A percentile compares a stretch with the other conserved stretches of the same genome.
These are phyloP conservation scores for Noccaea caerulescens DNA, from an alignment of 345 rosid genomes.

Conservation along the genomic window DNA sequence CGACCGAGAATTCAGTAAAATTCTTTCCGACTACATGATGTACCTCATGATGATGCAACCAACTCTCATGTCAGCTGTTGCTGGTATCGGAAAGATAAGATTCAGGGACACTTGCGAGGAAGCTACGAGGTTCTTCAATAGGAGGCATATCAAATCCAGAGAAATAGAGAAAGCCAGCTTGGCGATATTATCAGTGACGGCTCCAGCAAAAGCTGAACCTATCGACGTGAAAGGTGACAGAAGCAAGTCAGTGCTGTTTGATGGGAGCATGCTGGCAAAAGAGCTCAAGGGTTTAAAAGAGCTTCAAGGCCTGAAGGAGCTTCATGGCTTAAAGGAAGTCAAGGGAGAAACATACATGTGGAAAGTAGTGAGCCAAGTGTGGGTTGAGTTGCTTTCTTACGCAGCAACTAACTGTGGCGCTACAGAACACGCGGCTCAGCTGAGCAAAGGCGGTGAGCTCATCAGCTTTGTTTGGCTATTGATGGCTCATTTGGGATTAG, in stretches of 20 bases:
- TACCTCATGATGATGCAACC: slow-evolving; percentile 52
- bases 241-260: slow-evolving; percentile 44
- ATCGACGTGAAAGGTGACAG: slow-evolving; percentile 26
- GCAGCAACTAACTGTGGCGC: slow-evolving; percentile 48
- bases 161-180: neutral
- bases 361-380: slow-evolving; percentile 44
- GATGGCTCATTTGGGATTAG: slow-evolving; percentile 79
- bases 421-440: slow-evolving; percentile 57
- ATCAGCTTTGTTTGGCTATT: slow-evolving; percentile 50
- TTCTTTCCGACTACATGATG: slow-evolving; percentile 51
- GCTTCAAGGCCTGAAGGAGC: neutral
- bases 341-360: slow-evolving; percentile 19
- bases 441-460: slow-evolving; percentile 49
- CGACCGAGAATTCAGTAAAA: slow-evolving; percentile 34
- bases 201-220: slow-evolving; percentile 16
- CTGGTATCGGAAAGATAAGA: slow-evolving; percentile 41
- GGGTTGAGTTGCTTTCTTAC: slow-evolving; percentile 50
- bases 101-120: slow-evolving; percentile 39
- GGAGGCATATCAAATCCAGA: neutral
- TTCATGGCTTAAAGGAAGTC: neutral
- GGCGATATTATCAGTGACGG: neutral
- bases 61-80: slow-evolving; percentile 38
- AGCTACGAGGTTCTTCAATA: slow-evolving; percentile 32
- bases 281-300: slow-evolving; percentile 20
- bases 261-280: slow-evolving; percentile 36